Evolutionary conservation across 2,329 filamentous ascomycete genomes (phyloP).

Genomic region (Fusarium continuum): DNA sequence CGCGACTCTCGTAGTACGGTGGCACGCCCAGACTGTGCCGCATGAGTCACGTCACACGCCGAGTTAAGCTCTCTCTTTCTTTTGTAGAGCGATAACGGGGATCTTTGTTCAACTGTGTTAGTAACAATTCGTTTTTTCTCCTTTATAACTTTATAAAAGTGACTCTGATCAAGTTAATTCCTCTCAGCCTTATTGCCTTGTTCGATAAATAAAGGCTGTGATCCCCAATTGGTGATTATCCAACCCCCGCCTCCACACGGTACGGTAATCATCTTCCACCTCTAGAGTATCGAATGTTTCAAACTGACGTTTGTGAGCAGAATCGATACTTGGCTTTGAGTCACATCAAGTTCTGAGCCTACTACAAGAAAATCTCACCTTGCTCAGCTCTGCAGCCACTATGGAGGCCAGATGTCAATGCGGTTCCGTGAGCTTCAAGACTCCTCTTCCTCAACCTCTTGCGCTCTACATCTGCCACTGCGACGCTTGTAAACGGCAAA

Average conservation of each 20-base stretch:
- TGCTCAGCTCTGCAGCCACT: background rate
- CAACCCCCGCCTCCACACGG: conserved; percentile 19
- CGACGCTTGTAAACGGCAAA: conserved; percentile 71
- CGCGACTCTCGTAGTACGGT: conserved; percentile 45
- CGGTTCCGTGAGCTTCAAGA: conserved; percentile 69
- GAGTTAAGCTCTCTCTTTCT: conserved; percentile 1
- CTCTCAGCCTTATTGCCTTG: background rate
- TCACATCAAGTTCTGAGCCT: background rate
- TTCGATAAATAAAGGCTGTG: background rate
- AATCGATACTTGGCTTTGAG: background rate
- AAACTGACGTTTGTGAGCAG: background rate
- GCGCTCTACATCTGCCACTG: conserved; percentile 79
- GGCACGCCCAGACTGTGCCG: conserved; percentile 24
- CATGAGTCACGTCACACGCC: conserved; percentile 42
- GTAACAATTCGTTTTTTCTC: background rate
- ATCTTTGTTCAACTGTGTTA: background rate
- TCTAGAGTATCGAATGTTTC: background rate
- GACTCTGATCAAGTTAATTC: background rate
- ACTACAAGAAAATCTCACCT: background rate
- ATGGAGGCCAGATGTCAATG: conserved; percentile 74
- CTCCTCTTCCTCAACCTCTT: conserved; percentile 66
- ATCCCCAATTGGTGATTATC: conserved; percentile 14
- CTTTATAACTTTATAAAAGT: conserved; percentile 9
- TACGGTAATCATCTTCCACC: conserved; percentile 2
- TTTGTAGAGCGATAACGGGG: conserved; percentile 28